phyloP scores from a whole-genome alignment of 306 rosid species.

The Sindora glabra region DNA sequence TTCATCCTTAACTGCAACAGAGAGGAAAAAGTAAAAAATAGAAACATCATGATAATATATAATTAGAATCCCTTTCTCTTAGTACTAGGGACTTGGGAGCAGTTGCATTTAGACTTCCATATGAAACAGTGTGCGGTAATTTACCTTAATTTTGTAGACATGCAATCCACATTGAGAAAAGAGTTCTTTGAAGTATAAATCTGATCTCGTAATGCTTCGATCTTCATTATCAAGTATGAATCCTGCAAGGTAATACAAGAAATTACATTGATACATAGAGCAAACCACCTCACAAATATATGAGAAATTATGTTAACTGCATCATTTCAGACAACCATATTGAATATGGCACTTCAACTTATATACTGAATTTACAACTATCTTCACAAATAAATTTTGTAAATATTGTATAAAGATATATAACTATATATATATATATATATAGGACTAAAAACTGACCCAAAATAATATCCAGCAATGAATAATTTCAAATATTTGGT shows the following conservation, averaged over 20 bases:
- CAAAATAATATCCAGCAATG: neutral
- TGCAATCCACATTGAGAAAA: constrained; percentile 75
- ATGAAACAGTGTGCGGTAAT: neutral
- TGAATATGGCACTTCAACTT: no score
- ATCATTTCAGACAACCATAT: neutral
- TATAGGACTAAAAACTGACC: neutral
- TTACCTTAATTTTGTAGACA: constrained; percentile 65
- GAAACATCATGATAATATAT: neutral
- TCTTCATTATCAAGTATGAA: constrained; percentile 84
- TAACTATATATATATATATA: no score
- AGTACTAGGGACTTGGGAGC: neutral
- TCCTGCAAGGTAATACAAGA: constrained; percentile 34
- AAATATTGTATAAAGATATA: no score
- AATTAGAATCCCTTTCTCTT: neutral
- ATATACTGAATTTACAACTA: no score
- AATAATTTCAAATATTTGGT: neutral
- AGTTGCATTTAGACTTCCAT: neutral
- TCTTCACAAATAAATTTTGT: neutral
- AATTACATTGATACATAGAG: neutral
- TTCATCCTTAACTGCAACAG: neutral
- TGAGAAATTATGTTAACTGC: no score
- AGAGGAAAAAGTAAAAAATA: no score
- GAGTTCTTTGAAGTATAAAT: constrained; percentile 67
- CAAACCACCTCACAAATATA: constrained; percentile 1
- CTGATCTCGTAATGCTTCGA: constrained; percentile 81